Percentiles rank a stretch among this genome's conserved stretches.
phyloP scores from a whole-genome alignment of 2,329 filamentous ascomycete genomes.

The Thielaviopsis cerberus region DNA sequence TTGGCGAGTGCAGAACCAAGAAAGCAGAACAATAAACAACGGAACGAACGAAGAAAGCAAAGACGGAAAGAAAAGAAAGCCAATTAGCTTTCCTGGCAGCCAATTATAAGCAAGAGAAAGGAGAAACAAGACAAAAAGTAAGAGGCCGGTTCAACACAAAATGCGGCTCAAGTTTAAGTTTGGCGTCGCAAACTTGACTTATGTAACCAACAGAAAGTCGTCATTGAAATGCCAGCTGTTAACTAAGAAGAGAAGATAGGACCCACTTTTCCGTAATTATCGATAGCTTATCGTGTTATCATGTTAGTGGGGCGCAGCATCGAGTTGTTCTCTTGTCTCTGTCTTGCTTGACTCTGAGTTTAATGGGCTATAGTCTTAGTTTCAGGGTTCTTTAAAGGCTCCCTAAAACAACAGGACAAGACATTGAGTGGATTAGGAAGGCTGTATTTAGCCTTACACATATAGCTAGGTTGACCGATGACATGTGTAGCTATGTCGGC shows the following conservation, averaged over 20 bases:
- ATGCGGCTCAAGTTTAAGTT: neutral
- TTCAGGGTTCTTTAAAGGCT: neutral
- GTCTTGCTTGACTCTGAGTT: neutral
- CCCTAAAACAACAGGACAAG: neutral
- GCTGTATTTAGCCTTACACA: neutral
- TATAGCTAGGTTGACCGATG: too few species aligned
- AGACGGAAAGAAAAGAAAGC: neutral
- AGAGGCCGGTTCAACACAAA: neutral
- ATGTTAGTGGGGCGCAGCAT: neutral
- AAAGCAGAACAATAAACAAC: neutral
- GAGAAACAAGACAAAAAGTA: neutral
- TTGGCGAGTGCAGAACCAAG: neutral
- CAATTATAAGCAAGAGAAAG: neutral
- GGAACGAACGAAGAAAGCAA: neutral
- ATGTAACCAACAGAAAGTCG: neutral
- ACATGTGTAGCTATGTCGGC: too few species aligned
- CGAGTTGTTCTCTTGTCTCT: neutral
- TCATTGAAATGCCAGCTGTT: constrained; percentile 10
- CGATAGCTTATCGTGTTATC: neutral
- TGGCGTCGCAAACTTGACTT: neutral
- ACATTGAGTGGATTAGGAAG: neutral
- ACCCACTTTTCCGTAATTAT: neutral
- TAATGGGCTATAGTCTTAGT: neutral
- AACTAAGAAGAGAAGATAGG: neutral
- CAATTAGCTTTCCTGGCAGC: neutral